phyloP scores from a whole-genome alignment of 495 filamentous ascomycete species.

The Jackrogersella minutella region DNA sequence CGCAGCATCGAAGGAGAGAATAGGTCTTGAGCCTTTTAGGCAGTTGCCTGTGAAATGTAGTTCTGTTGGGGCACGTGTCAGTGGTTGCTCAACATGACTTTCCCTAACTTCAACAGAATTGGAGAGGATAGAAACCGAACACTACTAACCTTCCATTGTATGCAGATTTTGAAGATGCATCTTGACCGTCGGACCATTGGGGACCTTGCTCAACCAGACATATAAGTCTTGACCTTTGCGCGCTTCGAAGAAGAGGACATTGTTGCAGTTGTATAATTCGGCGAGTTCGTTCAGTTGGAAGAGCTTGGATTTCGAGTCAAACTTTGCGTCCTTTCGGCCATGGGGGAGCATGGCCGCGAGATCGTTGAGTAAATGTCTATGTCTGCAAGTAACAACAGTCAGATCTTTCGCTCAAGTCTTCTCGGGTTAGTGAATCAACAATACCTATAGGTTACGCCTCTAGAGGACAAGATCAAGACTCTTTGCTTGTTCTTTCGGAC shows the following conservation, averaged over 20 bases:
- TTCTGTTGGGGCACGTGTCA: constrained; percentile 56
- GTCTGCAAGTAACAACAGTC: constrained; percentile 57
- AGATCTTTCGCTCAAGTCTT: constrained; percentile 9
- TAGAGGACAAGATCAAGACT: constrained; percentile 86
- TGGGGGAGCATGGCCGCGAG: constrained; percentile 90
- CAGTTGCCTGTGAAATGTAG: constrained; percentile 97
- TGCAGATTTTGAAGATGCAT: constrained; percentile 73
- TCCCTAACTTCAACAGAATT: neutral
- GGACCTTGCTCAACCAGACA: constrained; percentile 90
- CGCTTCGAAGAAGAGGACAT: constrained; percentile 96
- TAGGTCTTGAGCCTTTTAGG: constrained; percentile 91
- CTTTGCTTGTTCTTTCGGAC: constrained; percentile 70
- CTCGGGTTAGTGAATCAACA: neutral
- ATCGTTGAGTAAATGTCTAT: constrained; percentile 91
- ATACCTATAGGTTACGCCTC: constrained; percentile 89
- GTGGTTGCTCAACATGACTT: neutral
- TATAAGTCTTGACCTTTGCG: constrained; percentile 94
- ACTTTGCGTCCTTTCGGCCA: constrained; percentile 90
- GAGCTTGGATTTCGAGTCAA: constrained; percentile 94
- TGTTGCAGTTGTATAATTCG: constrained; percentile 98
- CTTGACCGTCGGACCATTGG: constrained; percentile 88
- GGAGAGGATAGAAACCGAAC: constrained; percentile 33
- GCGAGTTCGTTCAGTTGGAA: constrained; percentile 94
- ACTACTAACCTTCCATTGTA: constrained; percentile 42
- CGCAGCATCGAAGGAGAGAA: constrained; percentile 87